Base-by-base conservation (phyloP, 176 grass and related monocot species). In the Saccharum officinarum region DNA sequence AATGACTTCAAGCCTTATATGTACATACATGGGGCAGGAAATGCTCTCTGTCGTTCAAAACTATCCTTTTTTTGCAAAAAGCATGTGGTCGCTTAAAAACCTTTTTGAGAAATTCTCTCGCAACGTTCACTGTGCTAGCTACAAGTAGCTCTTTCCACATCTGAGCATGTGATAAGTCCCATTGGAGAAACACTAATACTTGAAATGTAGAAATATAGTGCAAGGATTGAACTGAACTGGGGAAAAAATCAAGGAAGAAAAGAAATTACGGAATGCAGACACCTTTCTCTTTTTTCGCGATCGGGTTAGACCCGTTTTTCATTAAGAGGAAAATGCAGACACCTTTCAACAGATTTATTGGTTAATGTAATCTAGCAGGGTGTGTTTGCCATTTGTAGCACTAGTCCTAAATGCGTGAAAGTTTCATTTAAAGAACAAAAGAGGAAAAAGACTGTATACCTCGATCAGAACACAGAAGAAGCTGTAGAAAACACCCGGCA, bases 261-360 rank as follows among this genome's bases (percentile, higher is more conserved):
- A 66, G 18, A 66, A 77, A 76, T 59, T 31, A 49, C 4, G 12
- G 12, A 34, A 34, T 3, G n/a, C n/a, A n/a, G n/a, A n/a, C n/a
- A n/a, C n/a, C n/a, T n/a, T n/a, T n/a, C n/a, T n/a, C n/a, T n/a
- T n/a, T n/a, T n/a, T n/a, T n/a, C n/a, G n/a, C n/a, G n/a, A n/a
- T n/a, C n/a, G n/a, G n/a, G n/a, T n/a, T n/a, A n/a, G n/a, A n/a
- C n/a, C n/a, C n/a, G n/a, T n/a, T n/a, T n/a, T n/a, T n/a, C n/a
- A n/a, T n/a, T n/a, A n/a, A n/a, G n/a, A 26, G 20, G 25, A 68
- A 59, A 66, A n/a, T 36, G 26, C 17, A 57, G 14, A 20, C 7
- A 50, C 23, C 30, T 49, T 78, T 55, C 49, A 76, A 20, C 15
- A 11, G 40, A 63, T 71, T 83, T 83, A 42, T 38, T 67, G 70